Percentiles rank a stretch among this genome's conserved stretches.
phyloP scores from a whole-genome alignment of 23 red algal genomes.

The Rhodosorus marinus region DNA sequence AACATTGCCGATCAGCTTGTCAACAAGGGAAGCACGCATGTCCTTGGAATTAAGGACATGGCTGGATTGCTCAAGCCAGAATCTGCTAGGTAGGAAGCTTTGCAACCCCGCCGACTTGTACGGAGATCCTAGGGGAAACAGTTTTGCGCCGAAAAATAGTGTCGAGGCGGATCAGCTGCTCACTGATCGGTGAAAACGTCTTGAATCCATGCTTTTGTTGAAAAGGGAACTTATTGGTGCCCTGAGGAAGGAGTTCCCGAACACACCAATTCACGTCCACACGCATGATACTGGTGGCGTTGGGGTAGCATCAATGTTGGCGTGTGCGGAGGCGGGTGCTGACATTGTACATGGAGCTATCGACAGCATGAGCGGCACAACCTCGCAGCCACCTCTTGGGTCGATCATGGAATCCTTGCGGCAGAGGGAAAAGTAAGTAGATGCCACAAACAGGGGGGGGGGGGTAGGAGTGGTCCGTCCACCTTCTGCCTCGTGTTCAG shows the following conservation, averaged over 20 bases:
- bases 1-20: not conserved
- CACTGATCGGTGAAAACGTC: too few relatives aligned
- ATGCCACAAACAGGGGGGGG: not conserved
- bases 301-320: slow-evolving; percentile 4
- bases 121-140: too few relatives aligned
- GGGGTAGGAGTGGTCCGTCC: too few relatives aligned
- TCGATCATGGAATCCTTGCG: not conserved
- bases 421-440: not conserved
- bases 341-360: slow-evolving; percentile 4
- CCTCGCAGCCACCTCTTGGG: slow-evolving; percentile 2
- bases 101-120: too few relatives aligned
- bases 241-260: not conserved
- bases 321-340: not conserved
- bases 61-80: slow-evolving; percentile 4
- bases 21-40: not conserved
- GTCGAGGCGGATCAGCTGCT: too few relatives aligned
- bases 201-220: too few relatives aligned
- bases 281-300: slow-evolving; percentile 2
- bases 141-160: too few relatives aligned
- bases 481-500: too few relatives aligned
- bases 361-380: slow-evolving; percentile 1
- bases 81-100: not conserved
- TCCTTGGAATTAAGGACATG: slow-evolving; percentile 11
- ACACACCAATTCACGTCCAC: slow-evolving; percentile 7
- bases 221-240: slow-evolving; percentile 5